phyloP scores from a whole-genome alignment of 106 monocot species.

The Agapanthus africanus region DNA sequence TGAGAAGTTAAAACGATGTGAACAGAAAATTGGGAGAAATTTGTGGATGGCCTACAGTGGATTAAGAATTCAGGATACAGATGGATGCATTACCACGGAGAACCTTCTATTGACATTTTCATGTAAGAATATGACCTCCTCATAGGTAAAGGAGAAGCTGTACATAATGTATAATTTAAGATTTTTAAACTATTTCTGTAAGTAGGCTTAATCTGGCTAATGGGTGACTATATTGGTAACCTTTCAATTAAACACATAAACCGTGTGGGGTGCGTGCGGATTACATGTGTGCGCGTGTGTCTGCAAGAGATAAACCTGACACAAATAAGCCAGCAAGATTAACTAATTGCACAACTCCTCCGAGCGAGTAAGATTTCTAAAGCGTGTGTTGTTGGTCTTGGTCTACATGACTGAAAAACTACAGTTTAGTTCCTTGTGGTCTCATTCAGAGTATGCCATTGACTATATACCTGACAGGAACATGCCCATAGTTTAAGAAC shows the following conservation, averaged over 20 bases:
- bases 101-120: neutral
- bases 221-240: neutral
- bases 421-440: neutral
- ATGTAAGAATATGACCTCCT: neutral
- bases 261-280: no score
- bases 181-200: neutral
- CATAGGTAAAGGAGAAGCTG: neutral
- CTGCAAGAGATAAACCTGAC: neutral
- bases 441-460: neutral
- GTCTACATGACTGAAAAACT: neutral
- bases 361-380: neutral
- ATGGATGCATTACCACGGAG: neutral
- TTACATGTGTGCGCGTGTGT: no score
- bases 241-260: neutral
- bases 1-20: neutral
- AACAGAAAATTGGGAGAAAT: neutral
- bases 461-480: neutral
- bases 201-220: neutral
- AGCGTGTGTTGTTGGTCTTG: neutral
- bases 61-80: neutral
- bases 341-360: no score
- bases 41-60: neutral
- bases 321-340: neutral
- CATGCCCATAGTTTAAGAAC: no score
- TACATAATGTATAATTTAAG: neutral